phyloP scores from a whole-genome alignment of 73 alveolate genomes.

The Paramecium sexaurelia region DNA sequence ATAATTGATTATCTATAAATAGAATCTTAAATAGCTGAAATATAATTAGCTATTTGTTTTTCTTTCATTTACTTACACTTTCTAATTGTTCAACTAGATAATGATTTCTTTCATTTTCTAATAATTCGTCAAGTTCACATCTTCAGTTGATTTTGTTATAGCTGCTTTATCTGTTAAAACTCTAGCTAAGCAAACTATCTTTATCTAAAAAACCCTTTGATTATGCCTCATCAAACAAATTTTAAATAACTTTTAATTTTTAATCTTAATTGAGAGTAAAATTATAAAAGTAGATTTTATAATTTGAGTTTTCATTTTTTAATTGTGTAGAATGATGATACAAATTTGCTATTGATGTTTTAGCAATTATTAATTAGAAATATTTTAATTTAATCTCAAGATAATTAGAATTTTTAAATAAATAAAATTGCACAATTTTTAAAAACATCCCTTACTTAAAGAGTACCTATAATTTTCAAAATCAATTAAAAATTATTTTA shows the following conservation, averaged over 20 bases:
- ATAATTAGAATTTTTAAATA: too few relatives aligned
- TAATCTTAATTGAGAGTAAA: not conserved
- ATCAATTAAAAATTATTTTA: not conserved
- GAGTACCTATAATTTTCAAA: not conserved
- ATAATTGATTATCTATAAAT: constrained; percentile 31
- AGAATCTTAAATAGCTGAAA: constrained; percentile 6
- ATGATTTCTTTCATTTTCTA: constrained; percentile 30
- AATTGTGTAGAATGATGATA: too few relatives aligned
- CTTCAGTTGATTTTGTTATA: constrained; percentile 10
- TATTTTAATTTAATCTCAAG: too few relatives aligned
- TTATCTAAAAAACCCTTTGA: not conserved
- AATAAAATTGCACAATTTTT: too few relatives aligned
- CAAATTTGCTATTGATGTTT: too few relatives aligned
- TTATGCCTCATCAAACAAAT: too few relatives aligned
- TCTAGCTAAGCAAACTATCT: constrained; percentile 17
- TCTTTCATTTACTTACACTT: not conserved
- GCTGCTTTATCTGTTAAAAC: constrained; percentile 42
- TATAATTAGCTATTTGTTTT: constrained; percentile 16
- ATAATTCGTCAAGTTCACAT: constrained; percentile 2
- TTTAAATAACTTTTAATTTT: too few relatives aligned
- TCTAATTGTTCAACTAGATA: constrained; percentile 32
- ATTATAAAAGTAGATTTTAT: not conserved
- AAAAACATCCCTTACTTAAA: too few relatives aligned
- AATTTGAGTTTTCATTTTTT: not conserved
- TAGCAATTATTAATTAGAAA: too few relatives aligned